Conservation (phyloP, 2,329 filamentous ascomycete species). For the Claviceps pazoutovae region DNA sequence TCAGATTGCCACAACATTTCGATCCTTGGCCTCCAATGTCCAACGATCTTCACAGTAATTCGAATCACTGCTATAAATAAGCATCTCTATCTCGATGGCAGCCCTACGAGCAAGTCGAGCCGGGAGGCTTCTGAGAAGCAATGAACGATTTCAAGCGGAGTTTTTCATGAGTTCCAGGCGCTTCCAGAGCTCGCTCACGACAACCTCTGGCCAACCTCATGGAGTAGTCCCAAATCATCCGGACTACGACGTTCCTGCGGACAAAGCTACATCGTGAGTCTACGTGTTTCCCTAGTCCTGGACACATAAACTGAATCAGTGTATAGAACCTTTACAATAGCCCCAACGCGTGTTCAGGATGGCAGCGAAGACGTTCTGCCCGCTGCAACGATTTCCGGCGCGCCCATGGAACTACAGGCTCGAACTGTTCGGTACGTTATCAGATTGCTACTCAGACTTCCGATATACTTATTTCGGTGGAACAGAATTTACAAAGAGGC, state of each 20-base stretch:
- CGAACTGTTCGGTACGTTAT: constrained; percentile 71
- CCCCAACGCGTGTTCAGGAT: constrained; percentile 80
- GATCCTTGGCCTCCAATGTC: constrained; percentile 10
- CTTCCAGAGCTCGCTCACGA: constrained; percentile 38
- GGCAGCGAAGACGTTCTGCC: constrained; percentile 73
- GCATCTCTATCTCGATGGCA: constrained; percentile 38
- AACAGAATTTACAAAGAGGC: constrained; percentile 76
- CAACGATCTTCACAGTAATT: neutral
- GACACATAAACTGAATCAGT: neutral
- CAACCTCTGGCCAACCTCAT: constrained; percentile 25
- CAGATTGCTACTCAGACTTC: neutral
- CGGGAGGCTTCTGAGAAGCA: constrained; percentile 36
- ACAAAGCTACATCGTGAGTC: constrained; percentile 78
- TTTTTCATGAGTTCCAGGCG: constrained; percentile 34
- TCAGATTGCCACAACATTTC: constrained; percentile 16
- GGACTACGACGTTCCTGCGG: constrained; percentile 66
- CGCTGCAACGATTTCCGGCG: constrained; percentile 79
- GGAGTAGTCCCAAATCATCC: constrained; percentile 47
- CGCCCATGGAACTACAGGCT: constrained; percentile 85
- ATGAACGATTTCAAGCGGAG: constrained; percentile 23
- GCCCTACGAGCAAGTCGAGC: constrained; percentile 46
- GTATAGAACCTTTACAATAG: constrained; percentile 70
- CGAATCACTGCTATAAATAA: constrained; percentile 5
- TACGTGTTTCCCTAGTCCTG: neutral
- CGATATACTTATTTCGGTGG: neutral